Evolutionary conservation across 176 grass and related monocot genomes (phyloP).

Genomic region (Phragmites australis): DNA sequence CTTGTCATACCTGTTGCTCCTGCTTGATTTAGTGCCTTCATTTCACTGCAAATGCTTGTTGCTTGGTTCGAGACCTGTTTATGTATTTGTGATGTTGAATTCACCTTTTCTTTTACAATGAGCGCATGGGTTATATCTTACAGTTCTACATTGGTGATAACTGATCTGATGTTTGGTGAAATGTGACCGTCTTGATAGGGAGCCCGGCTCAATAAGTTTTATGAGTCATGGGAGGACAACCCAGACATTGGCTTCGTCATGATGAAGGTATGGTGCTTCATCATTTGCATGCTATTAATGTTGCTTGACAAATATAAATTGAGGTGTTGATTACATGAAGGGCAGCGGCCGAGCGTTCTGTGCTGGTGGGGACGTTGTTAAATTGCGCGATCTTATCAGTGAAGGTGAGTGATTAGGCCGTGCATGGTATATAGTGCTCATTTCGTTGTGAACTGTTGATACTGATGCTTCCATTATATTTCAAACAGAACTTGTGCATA

Average conservation of each 20-base stretch:
- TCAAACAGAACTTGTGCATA: background rate
- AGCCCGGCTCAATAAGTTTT: constrained; percentile 76
- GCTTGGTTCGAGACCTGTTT: background rate
- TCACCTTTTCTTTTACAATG: background rate
- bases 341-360: constrained; percentile 71
- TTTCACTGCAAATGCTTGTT: background rate
- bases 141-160: background rate
- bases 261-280: constrained; percentile 76
- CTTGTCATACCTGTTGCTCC: background rate
- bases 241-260: constrained; percentile 92
- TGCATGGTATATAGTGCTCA: background rate
- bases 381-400: constrained; percentile 43
- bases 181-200: constrained; percentile 56
- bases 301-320: constrained; percentile 38
- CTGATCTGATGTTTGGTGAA: constrained; percentile 16
- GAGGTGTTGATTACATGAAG: constrained; percentile 60
- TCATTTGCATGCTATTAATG: constrained; percentile 23
- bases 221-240: constrained; percentile 92
- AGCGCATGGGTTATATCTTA: background rate
- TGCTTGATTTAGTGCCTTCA: background rate
- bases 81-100: background rate
- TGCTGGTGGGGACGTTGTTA: constrained; percentile 73
- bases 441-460: background rate
- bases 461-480: background rate
- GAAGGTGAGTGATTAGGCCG: constrained; percentile 47